These are phyloP conservation scores for Ophiostoma novo-ulmi DNA, from an alignment of 2,329 filamentous ascomycete species.

Conservation along the genomic window DNA sequence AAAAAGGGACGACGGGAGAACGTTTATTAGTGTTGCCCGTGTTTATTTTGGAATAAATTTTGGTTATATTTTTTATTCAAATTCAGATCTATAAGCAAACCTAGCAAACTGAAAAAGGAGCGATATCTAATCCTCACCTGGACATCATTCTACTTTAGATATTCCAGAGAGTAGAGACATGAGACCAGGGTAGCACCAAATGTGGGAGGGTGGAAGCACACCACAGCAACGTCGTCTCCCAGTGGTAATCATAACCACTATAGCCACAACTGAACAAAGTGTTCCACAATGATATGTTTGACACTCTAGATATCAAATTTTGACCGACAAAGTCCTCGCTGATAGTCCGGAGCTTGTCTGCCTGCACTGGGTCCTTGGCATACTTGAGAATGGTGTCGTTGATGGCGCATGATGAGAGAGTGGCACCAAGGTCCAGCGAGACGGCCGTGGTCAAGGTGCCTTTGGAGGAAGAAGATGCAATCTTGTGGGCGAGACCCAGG, in stretches of 20 bases:
- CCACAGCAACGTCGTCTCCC: too few species aligned
- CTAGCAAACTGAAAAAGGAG: neutral
- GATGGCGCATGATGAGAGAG: conserved; percentile 26
- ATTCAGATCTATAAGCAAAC: neutral
- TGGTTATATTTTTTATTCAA: neutral
- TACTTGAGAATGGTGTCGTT: conserved; percentile 33
- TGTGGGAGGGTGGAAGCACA: too few species aligned
- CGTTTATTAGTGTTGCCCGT: too few species aligned
- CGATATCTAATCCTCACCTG: neutral
- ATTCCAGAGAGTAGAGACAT: neutral
- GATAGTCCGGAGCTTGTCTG: conserved; percentile 41
- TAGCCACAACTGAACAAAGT: too few species aligned
- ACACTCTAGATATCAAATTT: conserved; percentile 19
- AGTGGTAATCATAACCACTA: too few species aligned
- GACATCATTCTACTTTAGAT: neutral
- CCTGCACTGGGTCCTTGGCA: conserved; percentile 29
- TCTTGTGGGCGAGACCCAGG: conserved; percentile 36
- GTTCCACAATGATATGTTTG: too few species aligned
- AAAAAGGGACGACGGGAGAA: neutral
- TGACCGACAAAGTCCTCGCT: conserved; percentile 41
- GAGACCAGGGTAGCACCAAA: neutral
- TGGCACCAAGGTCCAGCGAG: conserved; percentile 40
- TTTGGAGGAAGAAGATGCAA: conserved; percentile 26
- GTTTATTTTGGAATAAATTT: neutral
- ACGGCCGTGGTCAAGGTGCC: conserved; percentile 36